Conservation (phyloP, 2,329 filamentous ascomycete genomes). For the Calonectria crousiana region DNA sequence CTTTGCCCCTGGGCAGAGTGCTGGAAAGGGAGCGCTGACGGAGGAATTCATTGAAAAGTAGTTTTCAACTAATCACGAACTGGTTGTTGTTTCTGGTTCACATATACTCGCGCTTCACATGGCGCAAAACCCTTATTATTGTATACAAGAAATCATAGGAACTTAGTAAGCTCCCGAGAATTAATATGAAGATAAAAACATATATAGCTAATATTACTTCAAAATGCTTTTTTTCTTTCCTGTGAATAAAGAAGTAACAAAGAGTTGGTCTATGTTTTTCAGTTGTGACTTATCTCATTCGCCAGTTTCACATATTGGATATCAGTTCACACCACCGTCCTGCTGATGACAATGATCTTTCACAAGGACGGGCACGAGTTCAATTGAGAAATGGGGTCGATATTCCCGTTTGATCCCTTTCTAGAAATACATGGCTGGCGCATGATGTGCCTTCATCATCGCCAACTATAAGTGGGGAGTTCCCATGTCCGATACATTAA, state of each 20-base stretch:
- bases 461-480: slow-evolving; percentile 52
- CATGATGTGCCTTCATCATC: slow-evolving; percentile 41
- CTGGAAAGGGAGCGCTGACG: slow-evolving; percentile 45
- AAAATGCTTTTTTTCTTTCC: background rate
- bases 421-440: slow-evolving; percentile 53
- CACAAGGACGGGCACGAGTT: background rate
- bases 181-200: background rate
- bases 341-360: background rate
- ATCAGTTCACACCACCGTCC: background rate
- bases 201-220: background rate
- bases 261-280: background rate
- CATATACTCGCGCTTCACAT: background rate
- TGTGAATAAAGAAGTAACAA: background rate
- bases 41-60: slow-evolving; percentile 54
- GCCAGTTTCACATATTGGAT: too few relatives aligned
- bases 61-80: background rate
- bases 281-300: background rate
- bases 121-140: background rate
- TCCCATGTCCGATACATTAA: slow-evolving; percentile 37
- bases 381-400: slow-evolving; percentile 39
- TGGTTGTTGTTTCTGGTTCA: background rate
- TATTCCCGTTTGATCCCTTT: slow-evolving; percentile 41
- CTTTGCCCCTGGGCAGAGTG: slow-evolving; percentile 50
- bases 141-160: background rate
- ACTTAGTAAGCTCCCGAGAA: background rate